These are phyloP conservation scores for Ganoderma lucidum DNA, from an alignment of 1,284 basidiomycete genomes.

Conservation along the genomic window DNA sequence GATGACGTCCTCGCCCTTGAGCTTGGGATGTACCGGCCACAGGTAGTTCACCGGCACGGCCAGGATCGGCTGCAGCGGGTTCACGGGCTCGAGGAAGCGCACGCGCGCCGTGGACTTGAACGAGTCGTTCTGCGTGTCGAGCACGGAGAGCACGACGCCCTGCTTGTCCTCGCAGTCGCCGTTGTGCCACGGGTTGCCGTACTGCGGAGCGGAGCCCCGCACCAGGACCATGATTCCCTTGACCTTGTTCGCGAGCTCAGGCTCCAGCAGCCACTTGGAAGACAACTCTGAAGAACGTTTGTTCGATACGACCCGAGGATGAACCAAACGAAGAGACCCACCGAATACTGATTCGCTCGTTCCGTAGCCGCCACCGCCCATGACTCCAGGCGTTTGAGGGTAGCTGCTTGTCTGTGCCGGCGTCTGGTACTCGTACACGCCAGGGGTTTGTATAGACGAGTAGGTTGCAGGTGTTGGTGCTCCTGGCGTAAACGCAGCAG, in stretches of 20 bases:
- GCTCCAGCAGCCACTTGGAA: constrained; percentile 56
- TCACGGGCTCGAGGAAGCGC: constrained; percentile 38
- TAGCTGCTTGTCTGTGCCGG: constrained; percentile 49
- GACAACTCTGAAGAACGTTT: constrained; percentile 35
- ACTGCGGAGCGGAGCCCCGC: constrained; percentile 49
- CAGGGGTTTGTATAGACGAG: constrained; percentile 54
- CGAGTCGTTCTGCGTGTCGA: constrained; percentile 44
- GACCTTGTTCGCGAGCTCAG: constrained; percentile 45
- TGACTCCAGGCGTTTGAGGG: constrained; percentile 50
- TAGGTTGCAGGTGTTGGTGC: constrained; percentile 34
- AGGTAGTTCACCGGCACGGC: constrained; percentile 43
- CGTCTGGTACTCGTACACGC: constrained; percentile 44
- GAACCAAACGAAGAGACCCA: constrained; percentile 14
- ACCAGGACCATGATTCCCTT: constrained; percentile 59
- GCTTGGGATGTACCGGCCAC: constrained; percentile 39
- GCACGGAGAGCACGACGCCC: constrained; percentile 51
- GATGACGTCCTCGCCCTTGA: constrained; percentile 35
- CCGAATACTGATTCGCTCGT: constrained; percentile 21
- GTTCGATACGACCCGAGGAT: background rate
- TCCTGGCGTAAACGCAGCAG: constrained; percentile 27
- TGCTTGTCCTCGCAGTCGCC: constrained; percentile 61
- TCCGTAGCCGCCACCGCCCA: constrained; percentile 50
- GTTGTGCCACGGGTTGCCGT: constrained; percentile 51
- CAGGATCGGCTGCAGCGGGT: constrained; percentile 31
- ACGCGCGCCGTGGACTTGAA: constrained; percentile 42